phyloP scores from a whole-genome alignment of 768 basidiomycete species.

The Leccinum imitatum region DNA sequence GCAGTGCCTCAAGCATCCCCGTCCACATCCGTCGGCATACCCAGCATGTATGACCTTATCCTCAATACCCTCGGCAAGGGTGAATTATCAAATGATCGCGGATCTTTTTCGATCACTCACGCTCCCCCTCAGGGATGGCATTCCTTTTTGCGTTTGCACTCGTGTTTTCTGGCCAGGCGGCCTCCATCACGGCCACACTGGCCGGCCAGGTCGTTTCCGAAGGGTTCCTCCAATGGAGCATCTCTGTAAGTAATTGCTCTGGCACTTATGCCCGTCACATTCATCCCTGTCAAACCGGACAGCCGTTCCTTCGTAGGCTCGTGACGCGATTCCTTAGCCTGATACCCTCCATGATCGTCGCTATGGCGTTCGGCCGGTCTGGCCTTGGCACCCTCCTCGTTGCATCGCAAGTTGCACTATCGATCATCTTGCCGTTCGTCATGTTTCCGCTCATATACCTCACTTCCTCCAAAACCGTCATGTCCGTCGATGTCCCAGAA shows the following conservation, averaged over 20 bases:
- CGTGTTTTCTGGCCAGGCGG: constrained; percentile 48
- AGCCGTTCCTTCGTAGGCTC: constrained; percentile 40
- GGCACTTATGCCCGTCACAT: neutral
- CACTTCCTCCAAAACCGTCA: constrained; percentile 37
- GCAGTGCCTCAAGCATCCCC: constrained; percentile 8
- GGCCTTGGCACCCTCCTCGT: constrained; percentile 50
- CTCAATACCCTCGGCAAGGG: constrained; percentile 39
- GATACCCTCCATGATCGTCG: constrained; percentile 44
- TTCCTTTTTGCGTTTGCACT: constrained; percentile 49
- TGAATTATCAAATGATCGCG: constrained; percentile 10
- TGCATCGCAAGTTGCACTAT: constrained; percentile 47
- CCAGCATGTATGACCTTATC: constrained; percentile 42
- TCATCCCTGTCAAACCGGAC: neutral
- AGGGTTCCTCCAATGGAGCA: constrained; percentile 49
- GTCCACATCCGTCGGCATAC: constrained; percentile 37
- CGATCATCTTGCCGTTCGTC: constrained; percentile 47
- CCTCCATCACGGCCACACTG: constrained; percentile 48
- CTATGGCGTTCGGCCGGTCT: constrained; percentile 40
- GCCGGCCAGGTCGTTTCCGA: constrained; percentile 50
- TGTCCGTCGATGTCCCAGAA: constrained; percentile 15
- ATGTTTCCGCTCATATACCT: constrained; percentile 43
- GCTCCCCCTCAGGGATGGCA: constrained; percentile 21
- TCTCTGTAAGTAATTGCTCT: constrained; percentile 29
- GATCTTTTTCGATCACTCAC: neutral
- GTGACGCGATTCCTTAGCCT: constrained; percentile 46